Conservation (phyloP, 805 yeast genomes). For the Metschnikowia hibisci region DNA sequence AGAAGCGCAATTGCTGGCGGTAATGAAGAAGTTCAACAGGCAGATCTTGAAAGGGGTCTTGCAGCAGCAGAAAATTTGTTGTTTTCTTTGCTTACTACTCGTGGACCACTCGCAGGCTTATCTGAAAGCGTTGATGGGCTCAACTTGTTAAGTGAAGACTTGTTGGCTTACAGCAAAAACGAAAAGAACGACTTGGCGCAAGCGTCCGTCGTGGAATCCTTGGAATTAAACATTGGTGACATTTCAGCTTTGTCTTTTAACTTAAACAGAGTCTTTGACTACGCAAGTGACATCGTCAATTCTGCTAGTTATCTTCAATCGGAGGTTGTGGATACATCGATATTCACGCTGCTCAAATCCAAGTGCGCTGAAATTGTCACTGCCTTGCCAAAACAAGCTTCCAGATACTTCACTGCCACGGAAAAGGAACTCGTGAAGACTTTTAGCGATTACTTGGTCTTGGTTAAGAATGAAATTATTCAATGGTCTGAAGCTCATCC, state of each 20-base stretch:
- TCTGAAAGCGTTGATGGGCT: conserved; percentile 18
- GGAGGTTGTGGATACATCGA: background rate
- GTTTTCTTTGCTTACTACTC: conserved; percentile 49
- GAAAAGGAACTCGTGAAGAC: conserved; percentile 19
- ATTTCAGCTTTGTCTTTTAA: conserved; percentile 11
- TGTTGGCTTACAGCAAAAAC: conserved; percentile 17
- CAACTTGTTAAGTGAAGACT: conserved; percentile 12
- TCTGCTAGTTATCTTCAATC: conserved; percentile 9
- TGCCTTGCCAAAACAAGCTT: conserved; percentile 4
- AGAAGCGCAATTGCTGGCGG: conserved; percentile 59
- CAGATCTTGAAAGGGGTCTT: conserved; percentile 71
- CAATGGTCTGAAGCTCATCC: conserved; percentile 33
- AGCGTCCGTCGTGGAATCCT: conserved; percentile 19
- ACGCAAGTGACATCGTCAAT: conserved; percentile 9
- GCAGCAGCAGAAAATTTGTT: conserved; percentile 73
- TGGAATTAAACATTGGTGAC: conserved; percentile 16
- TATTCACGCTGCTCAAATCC: conserved; percentile 10
- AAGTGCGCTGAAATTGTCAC: background rate
- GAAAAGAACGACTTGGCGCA: conserved; percentile 10
- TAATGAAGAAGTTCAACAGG: conserved; percentile 69
- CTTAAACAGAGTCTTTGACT: conserved; percentile 12
- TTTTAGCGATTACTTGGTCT: conserved; percentile 19
- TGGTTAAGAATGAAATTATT: conserved; percentile 25
- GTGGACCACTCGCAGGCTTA: conserved; percentile 44
- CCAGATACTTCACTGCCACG: conserved; percentile 12